Conservation (phyloP, 2,329 filamentous ascomycete genomes). For the Colletotrichum tofieldiae region DNA sequence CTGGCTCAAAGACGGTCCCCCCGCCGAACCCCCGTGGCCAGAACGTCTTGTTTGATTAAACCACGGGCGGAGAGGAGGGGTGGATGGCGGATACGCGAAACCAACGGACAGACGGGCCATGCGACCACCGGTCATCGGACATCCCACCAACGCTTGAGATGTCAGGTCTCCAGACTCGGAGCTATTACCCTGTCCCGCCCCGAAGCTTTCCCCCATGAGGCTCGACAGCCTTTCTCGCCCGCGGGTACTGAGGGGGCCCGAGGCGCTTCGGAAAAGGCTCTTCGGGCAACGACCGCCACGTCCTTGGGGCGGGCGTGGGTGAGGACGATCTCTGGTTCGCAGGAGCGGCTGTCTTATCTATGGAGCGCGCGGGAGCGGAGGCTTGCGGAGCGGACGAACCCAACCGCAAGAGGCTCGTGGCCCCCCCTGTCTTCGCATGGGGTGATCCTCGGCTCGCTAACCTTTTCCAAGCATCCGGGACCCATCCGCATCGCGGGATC, state of each 20-base stretch:
- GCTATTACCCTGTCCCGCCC: slow-evolving; percentile 5
- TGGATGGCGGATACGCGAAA: slow-evolving; percentile 6
- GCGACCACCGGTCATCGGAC: slow-evolving; percentile 17
- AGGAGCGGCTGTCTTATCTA: slow-evolving; percentile 34
- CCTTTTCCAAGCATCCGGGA: slow-evolving; percentile 26
- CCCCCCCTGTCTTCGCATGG: slow-evolving; percentile 25
- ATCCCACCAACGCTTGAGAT: slow-evolving; percentile 21
- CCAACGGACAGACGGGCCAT: slow-evolving; percentile 1
- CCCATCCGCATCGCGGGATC: slow-evolving; percentile 34
- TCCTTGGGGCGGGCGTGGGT: slow-evolving; percentile 1
- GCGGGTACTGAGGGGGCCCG: slow-evolving; percentile 27
- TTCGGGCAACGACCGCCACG: slow-evolving; percentile 17
- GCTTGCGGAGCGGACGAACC: slow-evolving; percentile 35
- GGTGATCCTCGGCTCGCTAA: slow-evolving; percentile 32
- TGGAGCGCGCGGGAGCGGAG: slow-evolving; percentile 29
- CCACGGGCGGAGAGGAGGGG: slow-evolving; percentile 7
- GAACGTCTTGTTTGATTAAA: slow-evolving; percentile 14
- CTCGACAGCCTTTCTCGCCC: slow-evolving; percentile 16
- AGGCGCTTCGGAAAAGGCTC: slow-evolving; percentile 4
- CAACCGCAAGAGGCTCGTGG: slow-evolving; percentile 24
- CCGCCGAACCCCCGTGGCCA: slow-evolving; percentile 13
- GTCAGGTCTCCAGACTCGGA: slow-evolving; percentile 11
- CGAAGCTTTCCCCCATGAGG: slow-evolving; percentile 15
- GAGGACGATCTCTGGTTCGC: slow-evolving; percentile 31
- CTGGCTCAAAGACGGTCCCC: background rate